Conservation (phyloP, 192 early-diverging fungal genomes). For the Mortierella antarctica region DNA sequence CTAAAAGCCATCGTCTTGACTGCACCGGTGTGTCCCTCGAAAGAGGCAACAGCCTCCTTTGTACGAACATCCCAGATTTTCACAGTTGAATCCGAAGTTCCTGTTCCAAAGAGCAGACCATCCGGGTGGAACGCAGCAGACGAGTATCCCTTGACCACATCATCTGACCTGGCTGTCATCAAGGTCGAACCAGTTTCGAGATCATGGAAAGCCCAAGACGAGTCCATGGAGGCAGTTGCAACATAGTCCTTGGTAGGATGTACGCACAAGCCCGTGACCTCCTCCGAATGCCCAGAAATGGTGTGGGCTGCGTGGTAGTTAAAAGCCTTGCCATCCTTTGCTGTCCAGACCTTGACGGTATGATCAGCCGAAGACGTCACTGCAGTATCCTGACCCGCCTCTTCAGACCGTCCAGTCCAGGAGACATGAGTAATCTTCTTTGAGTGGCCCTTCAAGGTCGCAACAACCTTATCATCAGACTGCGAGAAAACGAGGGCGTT, state of each 20-base stretch:
- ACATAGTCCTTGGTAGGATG: constrained; percentile 88
- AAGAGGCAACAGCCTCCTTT: constrained; percentile 70
- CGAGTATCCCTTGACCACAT: constrained; percentile 68
- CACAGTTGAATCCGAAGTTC: constrained; percentile 74
- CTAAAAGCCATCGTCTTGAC: constrained; percentile 85
- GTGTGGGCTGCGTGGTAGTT: constrained; percentile 59
- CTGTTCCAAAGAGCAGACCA: constrained; percentile 87
- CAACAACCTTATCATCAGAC: constrained; percentile 69
- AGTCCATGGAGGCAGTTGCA: constrained; percentile 77
- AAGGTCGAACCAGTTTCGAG: constrained; percentile 70
- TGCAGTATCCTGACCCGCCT: constrained; percentile 63
- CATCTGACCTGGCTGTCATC: constrained; percentile 54
- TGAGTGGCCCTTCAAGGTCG: constrained; percentile 83
- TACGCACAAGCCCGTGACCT: constrained; percentile 78
- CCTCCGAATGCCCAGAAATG: constrained; percentile 74
- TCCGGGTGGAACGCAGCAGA: constrained; percentile 90
- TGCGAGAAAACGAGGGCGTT: constrained; percentile 79
- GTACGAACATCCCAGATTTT: constrained; percentile 89
- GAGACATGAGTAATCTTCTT: constrained; percentile 81
- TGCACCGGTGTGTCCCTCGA: constrained; percentile 70
- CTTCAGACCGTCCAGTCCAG: constrained; percentile 67
- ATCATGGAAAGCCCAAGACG: constrained; percentile 85
- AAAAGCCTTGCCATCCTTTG: constrained; percentile 53
- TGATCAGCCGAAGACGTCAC: constrained; percentile 85
- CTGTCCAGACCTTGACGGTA: constrained; percentile 80